Evolutionary conservation across 805 yeast genomes (phyloP).

Genomic region (Saturnispora quitensis): DNA sequence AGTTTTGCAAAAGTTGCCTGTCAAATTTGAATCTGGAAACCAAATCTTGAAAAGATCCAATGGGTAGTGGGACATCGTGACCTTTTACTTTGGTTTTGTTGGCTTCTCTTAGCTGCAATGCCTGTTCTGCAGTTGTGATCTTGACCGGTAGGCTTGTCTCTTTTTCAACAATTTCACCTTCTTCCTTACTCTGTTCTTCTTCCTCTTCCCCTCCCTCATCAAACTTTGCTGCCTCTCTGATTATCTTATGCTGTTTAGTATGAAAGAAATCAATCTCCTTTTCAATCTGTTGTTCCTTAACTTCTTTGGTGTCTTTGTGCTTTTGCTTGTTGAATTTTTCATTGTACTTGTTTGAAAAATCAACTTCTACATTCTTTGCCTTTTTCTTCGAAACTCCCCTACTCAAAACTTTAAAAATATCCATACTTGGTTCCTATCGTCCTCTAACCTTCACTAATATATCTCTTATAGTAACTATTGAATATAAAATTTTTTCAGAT

Average conservation of each 20-base stretch:
- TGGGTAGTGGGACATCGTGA: constrained; percentile 80
- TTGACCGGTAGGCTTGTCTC: constrained; percentile 13
- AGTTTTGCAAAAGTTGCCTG: constrained; percentile 46
- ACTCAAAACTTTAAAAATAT: constrained; percentile 74
- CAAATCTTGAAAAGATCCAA: constrained; percentile 81
- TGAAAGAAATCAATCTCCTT: constrained; percentile 80
- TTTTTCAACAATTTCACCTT: background rate
- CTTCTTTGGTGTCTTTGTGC: constrained; percentile 27
- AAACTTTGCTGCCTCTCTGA: constrained; percentile 17
- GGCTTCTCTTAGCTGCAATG: constrained; percentile 47
- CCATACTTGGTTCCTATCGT: constrained; percentile 44
- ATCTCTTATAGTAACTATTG: background rate
- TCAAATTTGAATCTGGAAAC: constrained; percentile 59
- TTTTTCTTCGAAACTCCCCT: constrained; percentile 79
- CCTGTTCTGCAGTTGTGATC: constrained; percentile 50
- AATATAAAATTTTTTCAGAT: constrained; percentile 5
- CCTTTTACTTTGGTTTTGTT: constrained; percentile 70
- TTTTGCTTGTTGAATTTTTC: constrained; percentile 27
- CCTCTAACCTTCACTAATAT: background rate
- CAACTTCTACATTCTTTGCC: constrained; percentile 36
- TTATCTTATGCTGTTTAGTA: constrained; percentile 34
- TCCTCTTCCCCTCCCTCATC: constrained; percentile 26
- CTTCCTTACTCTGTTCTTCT: constrained; percentile 17
- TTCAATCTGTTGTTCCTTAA: constrained; percentile 37
- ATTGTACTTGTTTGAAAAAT: constrained; percentile 29